phyloP scores from a whole-genome alignment of 495 filamentous ascomycete species.

The Oidiodendron maius region DNA sequence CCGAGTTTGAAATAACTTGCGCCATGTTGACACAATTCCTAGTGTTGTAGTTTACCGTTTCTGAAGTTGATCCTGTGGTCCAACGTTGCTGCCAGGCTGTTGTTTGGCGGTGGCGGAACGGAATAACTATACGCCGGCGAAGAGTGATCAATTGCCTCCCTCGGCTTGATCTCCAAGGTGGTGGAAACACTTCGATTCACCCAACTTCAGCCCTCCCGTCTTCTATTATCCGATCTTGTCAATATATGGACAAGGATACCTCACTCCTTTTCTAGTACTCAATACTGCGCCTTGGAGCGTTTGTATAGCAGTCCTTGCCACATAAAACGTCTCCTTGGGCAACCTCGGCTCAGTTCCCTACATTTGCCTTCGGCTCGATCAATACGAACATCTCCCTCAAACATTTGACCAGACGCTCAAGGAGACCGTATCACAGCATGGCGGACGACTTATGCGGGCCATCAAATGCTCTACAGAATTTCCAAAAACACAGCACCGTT shows the following conservation, averaged over 20 bases:
- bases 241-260: not conserved
- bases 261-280: not conserved
- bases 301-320: not conserved
- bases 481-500: slow-evolving; percentile 71
- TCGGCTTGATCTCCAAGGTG: not conserved
- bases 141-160: not conserved
- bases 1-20: slow-evolving; percentile 83
- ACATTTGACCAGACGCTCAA: not conserved
- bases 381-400: not conserved
- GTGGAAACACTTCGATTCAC: not conserved
- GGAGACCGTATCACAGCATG: slow-evolving; percentile 43
- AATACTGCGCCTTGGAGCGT: slow-evolving; percentile 8
- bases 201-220: not conserved
- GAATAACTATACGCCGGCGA: not conserved
- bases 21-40: slow-evolving; percentile 43
- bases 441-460: slow-evolving; percentile 81
- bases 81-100: slow-evolving; percentile 18
- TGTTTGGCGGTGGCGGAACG: not conserved
- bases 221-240: not conserved
- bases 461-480: slow-evolving; percentile 79
- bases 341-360: slow-evolving; percentile 12
- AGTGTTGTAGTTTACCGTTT: slow-evolving; percentile 8
- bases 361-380: slow-evolving; percentile 1
- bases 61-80: not conserved
- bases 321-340: not conserved